Evolutionary conservation across 441 rosid genomes (phyloP).

Genomic region (Erysimum pusillum): DNA sequence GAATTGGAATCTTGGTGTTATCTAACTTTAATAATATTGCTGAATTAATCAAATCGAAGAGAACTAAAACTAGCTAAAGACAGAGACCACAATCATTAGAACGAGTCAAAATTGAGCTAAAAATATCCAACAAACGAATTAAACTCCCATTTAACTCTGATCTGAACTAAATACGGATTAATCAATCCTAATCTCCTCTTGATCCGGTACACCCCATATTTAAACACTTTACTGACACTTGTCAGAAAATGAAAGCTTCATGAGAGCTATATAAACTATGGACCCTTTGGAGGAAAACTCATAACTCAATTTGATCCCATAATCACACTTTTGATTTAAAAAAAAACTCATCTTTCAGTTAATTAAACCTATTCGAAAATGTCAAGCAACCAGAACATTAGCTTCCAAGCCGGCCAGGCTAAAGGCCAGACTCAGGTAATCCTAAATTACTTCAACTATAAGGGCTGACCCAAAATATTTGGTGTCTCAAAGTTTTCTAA

Average conservation of each 20-base stretch:
- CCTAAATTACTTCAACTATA: neutral
- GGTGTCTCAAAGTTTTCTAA: neutral
- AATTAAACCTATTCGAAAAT: slow-evolving; percentile 44
- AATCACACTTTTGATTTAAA: neutral
- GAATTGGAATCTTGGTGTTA: neutral
- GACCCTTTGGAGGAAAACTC: slow-evolving; percentile 8
- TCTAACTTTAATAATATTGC: neutral
- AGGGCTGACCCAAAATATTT: neutral
- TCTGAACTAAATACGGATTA: slow-evolving; percentile 27
- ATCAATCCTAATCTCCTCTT: slow-evolving; percentile 1
- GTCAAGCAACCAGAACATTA: slow-evolving; percentile 62
- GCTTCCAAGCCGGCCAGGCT: slow-evolving; percentile 72
- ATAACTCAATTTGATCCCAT: slow-evolving; percentile 1
- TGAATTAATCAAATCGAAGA: slow-evolving; percentile 2
- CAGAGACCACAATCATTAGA: slow-evolving; percentile 14
- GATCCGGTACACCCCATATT: neutral
- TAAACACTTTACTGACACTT: slow-evolving; percentile 5
- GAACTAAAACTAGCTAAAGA: neutral
- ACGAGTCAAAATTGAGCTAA: slow-evolving; percentile 17
- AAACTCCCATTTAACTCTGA: slow-evolving; percentile 24
- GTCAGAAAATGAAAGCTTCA: slow-evolving; percentile 12
- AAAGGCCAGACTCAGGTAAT: slow-evolving; percentile 77
- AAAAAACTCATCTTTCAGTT: neutral
- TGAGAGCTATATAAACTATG: slow-evolving; percentile 32
- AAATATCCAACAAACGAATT: slow-evolving; percentile 20